Evolutionary conservation across 176 grass and related monocot species (phyloP), one percentile per base, ranked within the genome.

Genomic region (Melocanna baccifera): DNA sequence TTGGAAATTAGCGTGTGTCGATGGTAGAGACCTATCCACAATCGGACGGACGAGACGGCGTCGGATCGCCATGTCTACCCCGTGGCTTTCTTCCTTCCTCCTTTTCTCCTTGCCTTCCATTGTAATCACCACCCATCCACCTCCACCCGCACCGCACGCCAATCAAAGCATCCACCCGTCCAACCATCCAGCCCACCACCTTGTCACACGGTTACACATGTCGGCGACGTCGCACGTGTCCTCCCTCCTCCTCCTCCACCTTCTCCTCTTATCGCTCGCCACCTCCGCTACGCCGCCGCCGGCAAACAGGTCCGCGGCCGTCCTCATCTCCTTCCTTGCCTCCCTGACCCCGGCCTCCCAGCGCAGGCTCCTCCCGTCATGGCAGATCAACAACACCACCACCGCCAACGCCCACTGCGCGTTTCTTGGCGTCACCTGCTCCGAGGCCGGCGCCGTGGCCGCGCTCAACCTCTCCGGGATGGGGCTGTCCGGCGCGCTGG

Each of bases 381-480:
- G 92, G 92, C 72, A 51, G 6, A 14, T 12, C 14, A 76, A 12
- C 26, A 19, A 12, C 52, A 61, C 6, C 79, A 6, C 59, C 63
- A 13, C 13, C 10, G 4, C 62, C 7, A 15, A 12, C 51, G 39
- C 86, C 12, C 86, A 87, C 23, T 94, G 92, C 74, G 19, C 79
- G 13, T 89, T 86, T 39, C 72, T 41, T 0, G 92, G 92, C 58
- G 85, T 94, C 37, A 67, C 84, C 18, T 94, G 92, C 89, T 78
- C 92, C 15, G 75, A 55, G 2, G 20, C 32, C 6, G 79, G 64
- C 61, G 65, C 70, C 12, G 73, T 94, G 18, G 6, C 47, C 1
- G 77, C 89, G 47, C 39, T 94, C 52, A 89, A 94, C 84, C 83
- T 94, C 76, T 84, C 92, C 34, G 87, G 81, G 1, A 15, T 39